Evolutionary conservation across 2,329 filamentous ascomycete species (phyloP), one percentile per base, ranked within the genome.

Genomic region (Stemphylium lycopersici): DNA sequence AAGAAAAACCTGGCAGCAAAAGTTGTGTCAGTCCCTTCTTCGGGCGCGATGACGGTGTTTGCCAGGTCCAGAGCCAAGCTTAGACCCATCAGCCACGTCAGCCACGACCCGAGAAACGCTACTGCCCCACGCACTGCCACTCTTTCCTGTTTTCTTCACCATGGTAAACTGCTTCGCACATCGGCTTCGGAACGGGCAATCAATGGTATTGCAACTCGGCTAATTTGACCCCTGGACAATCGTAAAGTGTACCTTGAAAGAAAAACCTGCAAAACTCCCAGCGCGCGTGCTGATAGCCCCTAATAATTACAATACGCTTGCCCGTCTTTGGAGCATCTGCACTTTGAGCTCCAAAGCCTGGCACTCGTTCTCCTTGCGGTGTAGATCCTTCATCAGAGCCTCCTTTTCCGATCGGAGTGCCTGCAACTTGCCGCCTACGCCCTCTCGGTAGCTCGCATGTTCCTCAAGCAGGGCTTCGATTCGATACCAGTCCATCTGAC

Each of bases 321-420:
- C 47, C 29, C 65, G 60, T 44, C 72, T 61, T 52, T 72, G 68
- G 33, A 77, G 48, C 39, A 52, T 72, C 52, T 72, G 68, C 36
- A 76, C 53, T 55, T 65, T 75, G 29, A 67, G 67, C 55, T 78
- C 76, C 40, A 78, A 55, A 20, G 66, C 62, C 39, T 75, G 68
- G 52, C 69, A 73, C 26, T 76, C 74, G 49, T 77, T 76, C 57
- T 78, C 76, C 59, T 72, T 73, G 31, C 68, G 63, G 45, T 75
- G 69, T 52, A 78, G 53, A 39, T 77, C 73, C 52, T 59, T 72
- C 61, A 76, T 73, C 55, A 78, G 56, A 2, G 46, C 55, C 63
- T 78, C 76, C 64, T 78, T 78, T 59, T 78, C 76, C 3, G 67
- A 70, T 33, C 76, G 58, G n/a, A 78, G 59, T 15, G 68, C 66